phyloP scores from a whole-genome alignment of 495 filamentous ascomycete genomes.

The Penicillium antarcticum region DNA sequence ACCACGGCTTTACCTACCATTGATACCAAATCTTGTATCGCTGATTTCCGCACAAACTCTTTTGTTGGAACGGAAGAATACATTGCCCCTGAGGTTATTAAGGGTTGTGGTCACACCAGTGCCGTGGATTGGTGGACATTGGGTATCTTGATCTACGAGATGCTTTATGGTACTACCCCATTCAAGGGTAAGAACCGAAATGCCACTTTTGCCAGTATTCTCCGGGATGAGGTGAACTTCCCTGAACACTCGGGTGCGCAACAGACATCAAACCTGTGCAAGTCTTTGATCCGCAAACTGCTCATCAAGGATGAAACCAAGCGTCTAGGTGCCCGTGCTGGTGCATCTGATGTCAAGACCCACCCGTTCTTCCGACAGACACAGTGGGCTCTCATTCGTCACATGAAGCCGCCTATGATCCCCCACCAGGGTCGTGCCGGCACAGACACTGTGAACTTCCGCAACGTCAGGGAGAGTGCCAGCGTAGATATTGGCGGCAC shows the following conservation, averaged over 20 bases:
- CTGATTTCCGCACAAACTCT: slow-evolving; percentile 96
- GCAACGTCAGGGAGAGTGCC: slow-evolving; percentile 94
- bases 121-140: slow-evolving; percentile 99
- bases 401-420: slow-evolving; percentile 98
- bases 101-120: slow-evolving; percentile 95
- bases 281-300: slow-evolving; percentile 92
- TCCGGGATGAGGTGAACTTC: slow-evolving; percentile 91
- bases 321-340: slow-evolving; percentile 88
- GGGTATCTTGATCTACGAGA: slow-evolving; percentile 95
- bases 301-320: slow-evolving; percentile 97
- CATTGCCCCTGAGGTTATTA: slow-evolving; percentile 97
- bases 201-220: slow-evolving; percentile 95
- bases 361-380: slow-evolving; percentile 96
- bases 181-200: slow-evolving; percentile 99
- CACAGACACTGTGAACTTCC: slow-evolving; percentile 92
- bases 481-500: slow-evolving; percentile 82
- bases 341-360: slow-evolving; percentile 92
- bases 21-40: slow-evolving; percentile 97
- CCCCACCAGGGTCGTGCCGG: slow-evolving; percentile 81
- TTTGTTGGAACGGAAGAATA: slow-evolving; percentile 99
- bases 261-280: slow-evolving; percentile 89
- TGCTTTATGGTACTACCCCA: slow-evolving; percentile 97
- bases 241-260: slow-evolving; percentile 82
- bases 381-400: slow-evolving; percentile 94
- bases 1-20: slow-evolving; percentile 84